Conservation (phyloP, 2,329 filamentous ascomycete species). For the Fusarium sp. region DNA sequence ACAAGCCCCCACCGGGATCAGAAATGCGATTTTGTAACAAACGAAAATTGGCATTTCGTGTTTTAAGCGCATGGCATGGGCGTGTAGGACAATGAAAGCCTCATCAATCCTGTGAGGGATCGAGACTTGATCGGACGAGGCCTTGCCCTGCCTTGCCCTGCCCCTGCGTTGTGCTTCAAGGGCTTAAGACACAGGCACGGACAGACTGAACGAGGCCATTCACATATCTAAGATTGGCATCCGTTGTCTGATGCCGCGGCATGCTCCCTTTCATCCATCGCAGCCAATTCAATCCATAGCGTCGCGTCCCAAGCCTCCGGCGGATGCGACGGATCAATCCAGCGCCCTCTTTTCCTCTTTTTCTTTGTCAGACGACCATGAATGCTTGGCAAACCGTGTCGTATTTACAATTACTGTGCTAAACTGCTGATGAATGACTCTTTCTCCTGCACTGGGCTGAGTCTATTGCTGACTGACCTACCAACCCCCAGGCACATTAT, state of each 20-base stretch:
- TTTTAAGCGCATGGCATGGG: background rate
- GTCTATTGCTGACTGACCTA: constrained; percentile 26
- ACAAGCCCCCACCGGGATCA: background rate
- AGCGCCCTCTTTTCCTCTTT: background rate
- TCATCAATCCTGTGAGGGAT: constrained; percentile 33
- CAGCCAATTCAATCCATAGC: constrained; percentile 13
- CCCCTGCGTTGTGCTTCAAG: too few species aligned
- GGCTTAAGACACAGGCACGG: too few species aligned
- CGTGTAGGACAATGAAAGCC: constrained; percentile 5
- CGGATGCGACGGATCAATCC: constrained; percentile 33
- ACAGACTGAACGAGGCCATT: background rate
- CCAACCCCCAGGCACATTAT: background rate
- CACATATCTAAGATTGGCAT: background rate
- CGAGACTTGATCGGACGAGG: constrained; percentile 16
- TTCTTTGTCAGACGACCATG: constrained; percentile 39
- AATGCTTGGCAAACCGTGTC: constrained; percentile 23
- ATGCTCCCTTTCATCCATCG: constrained; percentile 11
- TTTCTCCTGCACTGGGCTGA: constrained; percentile 13
- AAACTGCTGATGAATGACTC: background rate
- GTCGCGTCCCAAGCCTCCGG: constrained; percentile 13
- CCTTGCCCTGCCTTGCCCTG: too few species aligned
- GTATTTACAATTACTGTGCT: constrained; percentile 5
- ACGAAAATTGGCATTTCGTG: constrained; percentile 8
- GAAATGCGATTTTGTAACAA: background rate
- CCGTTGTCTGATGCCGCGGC: constrained; percentile 26